phyloP scores from a whole-genome alignment of 208 protist genomes.

The Trypanosoma melophagium region DNA sequence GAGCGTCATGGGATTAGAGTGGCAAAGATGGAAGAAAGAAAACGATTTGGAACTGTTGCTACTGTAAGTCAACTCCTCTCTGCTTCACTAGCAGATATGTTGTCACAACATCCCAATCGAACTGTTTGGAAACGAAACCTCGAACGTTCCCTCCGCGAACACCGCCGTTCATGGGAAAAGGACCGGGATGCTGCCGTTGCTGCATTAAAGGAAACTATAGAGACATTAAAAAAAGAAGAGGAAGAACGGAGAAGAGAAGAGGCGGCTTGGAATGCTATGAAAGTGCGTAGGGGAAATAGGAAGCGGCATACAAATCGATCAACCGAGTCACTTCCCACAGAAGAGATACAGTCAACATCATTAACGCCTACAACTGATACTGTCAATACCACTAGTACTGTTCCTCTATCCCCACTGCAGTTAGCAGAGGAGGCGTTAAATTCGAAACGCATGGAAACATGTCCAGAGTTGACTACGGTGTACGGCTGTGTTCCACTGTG shows the following conservation, averaged over 20 bases:
- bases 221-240: conserved; percentile 25
- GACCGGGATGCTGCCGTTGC: conserved; percentile 29
- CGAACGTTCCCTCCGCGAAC: conserved; percentile 44
- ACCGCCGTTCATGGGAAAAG: conserved; percentile 46
- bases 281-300: neutral
- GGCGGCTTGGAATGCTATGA: conserved; percentile 28
- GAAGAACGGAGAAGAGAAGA: conserved; percentile 40
- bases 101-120: conserved; percentile 65
- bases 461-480: conserved; percentile 22
- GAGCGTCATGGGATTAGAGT: conserved; percentile 40
- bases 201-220: conserved; percentile 31
- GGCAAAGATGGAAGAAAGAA: conserved; percentile 40
- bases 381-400: no score
- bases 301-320: neutral
- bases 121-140: conserved; percentile 45
- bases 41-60: conserved; percentile 57
- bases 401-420: conserved; percentile 10
- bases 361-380: neutral
- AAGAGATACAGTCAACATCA: neutral
- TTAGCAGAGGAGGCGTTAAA: conserved; percentile 36
- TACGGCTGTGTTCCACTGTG: conserved; percentile 79
- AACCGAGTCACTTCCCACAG: neutral
- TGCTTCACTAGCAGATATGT: conserved; percentile 17
- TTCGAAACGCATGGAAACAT: conserved; percentile 11
- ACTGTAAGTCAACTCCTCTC: conserved; percentile 38